Conservation (phyloP, 2,329 filamentous ascomycete species). For the Moelleriella libera region DNA sequence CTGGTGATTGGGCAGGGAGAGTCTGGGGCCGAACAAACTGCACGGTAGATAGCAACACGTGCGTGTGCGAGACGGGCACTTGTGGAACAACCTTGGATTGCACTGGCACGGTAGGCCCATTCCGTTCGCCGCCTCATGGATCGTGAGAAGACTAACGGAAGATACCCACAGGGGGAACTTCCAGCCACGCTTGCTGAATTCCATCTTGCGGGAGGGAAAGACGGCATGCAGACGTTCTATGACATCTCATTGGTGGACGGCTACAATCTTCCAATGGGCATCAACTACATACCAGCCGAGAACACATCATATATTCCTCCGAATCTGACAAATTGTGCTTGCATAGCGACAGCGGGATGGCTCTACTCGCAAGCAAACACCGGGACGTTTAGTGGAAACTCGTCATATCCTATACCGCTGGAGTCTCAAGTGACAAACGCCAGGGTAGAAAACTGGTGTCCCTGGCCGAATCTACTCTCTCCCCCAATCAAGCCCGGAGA, state of each 20-base stretch:
- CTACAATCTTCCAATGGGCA: conserved; percentile 63
- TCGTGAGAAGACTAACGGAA: background rate
- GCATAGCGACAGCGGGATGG: conserved; percentile 55
- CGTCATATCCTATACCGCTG: conserved; percentile 52
- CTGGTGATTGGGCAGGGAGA: conserved; percentile 64
- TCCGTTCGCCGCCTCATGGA: background rate
- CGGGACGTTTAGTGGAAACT: conserved; percentile 47
- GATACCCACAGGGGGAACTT: conserved; percentile 41
- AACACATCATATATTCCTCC: conserved; percentile 56
- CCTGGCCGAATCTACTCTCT: conserved; percentile 59
- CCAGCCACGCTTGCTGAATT: conserved; percentile 73
- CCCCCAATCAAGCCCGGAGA: conserved; percentile 57
- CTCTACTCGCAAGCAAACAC: conserved; percentile 39
- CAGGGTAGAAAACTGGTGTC: conserved; percentile 57
- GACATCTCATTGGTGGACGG: conserved; percentile 77
- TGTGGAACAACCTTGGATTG: conserved; percentile 60
- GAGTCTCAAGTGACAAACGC: conserved; percentile 43
- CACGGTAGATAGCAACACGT: conserved; percentile 53
- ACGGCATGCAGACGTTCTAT: conserved; percentile 56
- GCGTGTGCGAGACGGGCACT: conserved; percentile 62
- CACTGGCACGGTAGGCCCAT: conserved; percentile 46
- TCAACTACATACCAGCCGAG: conserved; percentile 43
- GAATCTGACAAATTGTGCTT: conserved; percentile 63
- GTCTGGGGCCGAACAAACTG: conserved; percentile 80
- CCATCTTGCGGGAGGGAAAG: conserved; percentile 52